Evolutionary conservation across 371 early-diverging fungal species (phyloP).

Genomic region (Haplosporangium sp.): DNA sequence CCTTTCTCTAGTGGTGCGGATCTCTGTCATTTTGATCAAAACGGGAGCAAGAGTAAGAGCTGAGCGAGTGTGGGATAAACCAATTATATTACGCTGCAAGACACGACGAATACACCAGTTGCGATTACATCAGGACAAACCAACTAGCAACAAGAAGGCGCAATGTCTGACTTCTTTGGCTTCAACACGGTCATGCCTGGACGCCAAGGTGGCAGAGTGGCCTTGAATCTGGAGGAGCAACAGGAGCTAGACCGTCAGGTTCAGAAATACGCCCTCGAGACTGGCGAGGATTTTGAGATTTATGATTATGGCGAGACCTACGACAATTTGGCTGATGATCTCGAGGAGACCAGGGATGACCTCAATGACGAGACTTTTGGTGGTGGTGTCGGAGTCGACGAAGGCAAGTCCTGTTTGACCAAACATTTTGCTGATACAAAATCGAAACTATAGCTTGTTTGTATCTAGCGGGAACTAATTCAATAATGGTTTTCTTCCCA

Average conservation of each 20-base stretch:
- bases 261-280: conserved; percentile 59
- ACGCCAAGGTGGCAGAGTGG: conserved; percentile 58
- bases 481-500: not conserved
- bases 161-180: conserved; percentile 57
- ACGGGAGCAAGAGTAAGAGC: not conserved
- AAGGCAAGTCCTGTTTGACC: conserved; percentile 49
- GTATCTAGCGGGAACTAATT: no score
- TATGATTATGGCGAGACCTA: conserved; percentile 57
- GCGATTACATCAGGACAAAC: not conserved
- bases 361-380: conserved; percentile 92
- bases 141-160: not conserved
- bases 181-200: conserved; percentile 72
- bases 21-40: not conserved
- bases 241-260: conserved; percentile 61
- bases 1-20: no score
- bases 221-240: conserved; percentile 56
- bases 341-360: conserved; percentile 82
- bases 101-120: not conserved
- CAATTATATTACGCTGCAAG: not conserved
- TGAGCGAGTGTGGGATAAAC: conserved; percentile 1
- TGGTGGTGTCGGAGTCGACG: conserved; percentile 66
- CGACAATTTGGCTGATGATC: conserved; percentile 57
- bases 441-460: not conserved
- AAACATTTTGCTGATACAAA: conserved; percentile 1
- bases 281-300: conserved; percentile 56